Base-by-base conservation (phyloP, 108 stramenopile genomes). In the Skeletonema costatum region DNA sequence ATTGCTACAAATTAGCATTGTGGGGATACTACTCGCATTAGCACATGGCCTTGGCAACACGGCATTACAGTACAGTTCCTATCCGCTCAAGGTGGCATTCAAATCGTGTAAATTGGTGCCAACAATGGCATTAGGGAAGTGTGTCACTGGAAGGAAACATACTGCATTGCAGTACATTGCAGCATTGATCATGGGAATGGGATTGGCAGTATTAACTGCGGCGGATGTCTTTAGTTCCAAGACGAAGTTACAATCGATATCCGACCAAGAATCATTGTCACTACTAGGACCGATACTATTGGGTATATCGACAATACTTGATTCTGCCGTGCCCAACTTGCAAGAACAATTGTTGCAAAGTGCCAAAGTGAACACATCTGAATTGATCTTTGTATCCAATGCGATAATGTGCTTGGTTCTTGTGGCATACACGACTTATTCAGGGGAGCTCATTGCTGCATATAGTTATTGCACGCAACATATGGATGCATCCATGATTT, bases 11-110 rank as follows among this genome's bases (percentile, higher is more conserved):
- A 80, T 80, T 9, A 38, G 51, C 4, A 53, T 60, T 5, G 78
- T 80, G 11, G 78, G 74, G 7, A 10, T 76, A 1, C 36, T 80
- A 2, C 42, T 80, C 4, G 74, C 78, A 8, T 16, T 76, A 41
- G 70, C 70, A 30, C 76, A 81, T 64, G 75, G 80, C 38, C 63
- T 77, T 32, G 76, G 75, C 32, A 77, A 81, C 35, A 64, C 75
- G n/a, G 66, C 80, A 0, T 64, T 77, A 42, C 60, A 70, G 19
- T 77, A 71, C 56, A 71, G 75, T 50, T 70, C 80, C 14, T 81
- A 77, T 58, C 76, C 75, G 17, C 46, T 82, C 11, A 82, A 82
- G 81, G 81, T 74, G n/a, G 81, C 81, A 61, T 82, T 82, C 70
- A 82, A 82, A 68, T 82, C 81, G 19, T 82, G 76, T 30, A 82